These are phyloP conservation scores for Tetracentron sinense DNA, from an alignment of 164 flowering plant species.

Conservation along the genomic window DNA sequence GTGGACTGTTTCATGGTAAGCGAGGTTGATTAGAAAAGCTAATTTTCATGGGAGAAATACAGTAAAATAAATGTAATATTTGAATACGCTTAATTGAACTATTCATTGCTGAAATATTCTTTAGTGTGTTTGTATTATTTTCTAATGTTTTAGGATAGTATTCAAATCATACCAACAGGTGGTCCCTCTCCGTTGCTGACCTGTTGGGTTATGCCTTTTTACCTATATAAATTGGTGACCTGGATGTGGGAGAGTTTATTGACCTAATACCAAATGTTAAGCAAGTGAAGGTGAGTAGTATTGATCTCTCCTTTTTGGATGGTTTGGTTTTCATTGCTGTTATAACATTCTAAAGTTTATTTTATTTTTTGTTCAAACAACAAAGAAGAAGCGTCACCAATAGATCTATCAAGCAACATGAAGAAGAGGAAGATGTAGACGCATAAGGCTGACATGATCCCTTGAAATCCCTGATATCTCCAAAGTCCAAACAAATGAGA, in stretches of 20 bases:
- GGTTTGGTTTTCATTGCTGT: background rate
- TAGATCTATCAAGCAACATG: no score
- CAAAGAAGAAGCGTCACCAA: no score
- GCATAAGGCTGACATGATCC: no score
- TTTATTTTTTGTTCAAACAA: no score
- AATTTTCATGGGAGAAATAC: slow-evolving; percentile 73
- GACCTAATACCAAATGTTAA: slow-evolving; percentile 91
- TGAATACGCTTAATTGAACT: background rate
- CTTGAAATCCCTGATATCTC: no score
- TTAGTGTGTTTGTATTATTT: background rate
- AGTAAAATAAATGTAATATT: slow-evolving; percentile 31
- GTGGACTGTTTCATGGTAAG: slow-evolving; percentile 85
- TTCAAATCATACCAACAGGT: slow-evolving; percentile 37
- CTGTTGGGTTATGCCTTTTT: slow-evolving; percentile 92
- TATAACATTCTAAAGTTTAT: slow-evolving; percentile 5
- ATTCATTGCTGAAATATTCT: slow-evolving; percentile 6
- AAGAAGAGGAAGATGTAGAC: no score
- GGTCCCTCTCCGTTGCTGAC: slow-evolving; percentile 94
- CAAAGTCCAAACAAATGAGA: no score
- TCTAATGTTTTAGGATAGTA: background rate
- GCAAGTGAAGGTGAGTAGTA: slow-evolving; percentile 81
- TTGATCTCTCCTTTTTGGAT: slow-evolving; percentile 6
- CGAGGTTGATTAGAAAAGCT: slow-evolving; percentile 91
- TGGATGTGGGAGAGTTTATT: slow-evolving; percentile 85
- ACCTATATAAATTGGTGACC: slow-evolving; percentile 89